Conservation (phyloP, 2,329 filamentous ascomycete species). For the Coleophoma eucalyptorum region DNA sequence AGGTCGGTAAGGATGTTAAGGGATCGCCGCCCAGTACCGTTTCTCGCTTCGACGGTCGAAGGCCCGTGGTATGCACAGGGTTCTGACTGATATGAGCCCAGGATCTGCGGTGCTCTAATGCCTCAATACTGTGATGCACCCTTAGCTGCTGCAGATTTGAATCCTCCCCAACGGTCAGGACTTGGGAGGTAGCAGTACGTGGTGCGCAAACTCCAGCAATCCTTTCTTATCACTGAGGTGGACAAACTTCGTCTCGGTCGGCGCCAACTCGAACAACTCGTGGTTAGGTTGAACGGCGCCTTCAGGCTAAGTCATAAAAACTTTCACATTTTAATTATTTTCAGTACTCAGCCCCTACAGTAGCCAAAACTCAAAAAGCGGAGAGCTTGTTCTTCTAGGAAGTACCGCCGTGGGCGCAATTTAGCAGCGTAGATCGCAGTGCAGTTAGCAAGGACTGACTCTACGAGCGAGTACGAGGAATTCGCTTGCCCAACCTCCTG, state of each 20-base stretch:
- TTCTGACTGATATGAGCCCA: constrained; percentile 23
- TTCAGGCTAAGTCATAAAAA: too few species aligned
- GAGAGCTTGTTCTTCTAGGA: constrained; percentile 2
- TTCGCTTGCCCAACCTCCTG: not conserved
- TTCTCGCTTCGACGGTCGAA: constrained; percentile 22
- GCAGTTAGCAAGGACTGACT: too few species aligned
- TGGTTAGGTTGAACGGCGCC: too few species aligned
- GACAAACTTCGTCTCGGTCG: too few species aligned
- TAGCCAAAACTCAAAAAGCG: not conserved
- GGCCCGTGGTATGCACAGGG: constrained; percentile 24
- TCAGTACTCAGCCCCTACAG: too few species aligned
- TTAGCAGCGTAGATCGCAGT: constrained; percentile 14
- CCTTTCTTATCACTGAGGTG: too few species aligned
- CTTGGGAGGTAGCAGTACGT: too few species aligned
- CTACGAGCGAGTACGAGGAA: not conserved
- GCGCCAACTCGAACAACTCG: too few species aligned
- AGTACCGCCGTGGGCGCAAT: constrained; percentile 5
- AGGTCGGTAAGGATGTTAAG: constrained; percentile 2
- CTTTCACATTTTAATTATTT: too few species aligned
- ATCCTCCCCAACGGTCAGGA: too few species aligned
- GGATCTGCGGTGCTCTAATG: constrained; percentile 12
- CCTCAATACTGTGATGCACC: constrained; percentile 5
- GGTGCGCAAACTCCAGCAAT: too few species aligned
- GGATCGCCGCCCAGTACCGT: constrained; percentile 22
- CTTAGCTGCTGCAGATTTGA: too few species aligned